Evolutionary conservation across 1,139 yeast species (phyloP), one percentile per base, ranked within the genome.

Genomic region (Geotrichum candidum): DNA sequence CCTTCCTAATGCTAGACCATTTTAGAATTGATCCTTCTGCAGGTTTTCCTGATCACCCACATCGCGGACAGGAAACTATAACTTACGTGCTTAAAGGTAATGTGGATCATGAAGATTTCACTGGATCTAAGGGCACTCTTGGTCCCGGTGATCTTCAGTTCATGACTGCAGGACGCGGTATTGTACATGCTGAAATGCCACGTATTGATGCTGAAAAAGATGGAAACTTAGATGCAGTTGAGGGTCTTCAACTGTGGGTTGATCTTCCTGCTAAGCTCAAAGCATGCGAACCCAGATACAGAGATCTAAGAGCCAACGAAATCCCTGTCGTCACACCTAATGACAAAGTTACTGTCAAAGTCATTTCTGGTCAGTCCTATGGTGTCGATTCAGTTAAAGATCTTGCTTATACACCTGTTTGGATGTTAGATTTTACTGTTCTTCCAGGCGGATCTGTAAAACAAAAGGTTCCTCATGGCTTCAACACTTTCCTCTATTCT

Each of bases 31-130:
- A 77, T 4, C 82, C 83, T n/a, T 82, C 80, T 25, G 89, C 90
- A 18, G 95, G 95, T 0, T 90, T 90, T 77, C 96, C 96, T 5
- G 94, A 89, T 68, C 97, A 91, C 73, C 97, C 97, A 33, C 97
- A 91, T 74, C 82, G 90, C 64, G 96, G 96, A 31, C 95, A 89
- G 74, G 96, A 90, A 74, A 91, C 97, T 33, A 84, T 91, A 64
- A 87, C 96, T 2, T 84, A 86, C 68, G 77, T 90, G 61, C 75
- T 86, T 64, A 80, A 83, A 61, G 97, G 97, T 56, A 86, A 84
- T 63, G 78, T 91, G 74, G 94, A 95, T 35, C 97, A 91, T 73
- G 96, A 90, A 73, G 97, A 91, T 74, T 90, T 90, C 77, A 89
- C 96, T 2, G 97, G 97, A 0, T 79, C 87, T 45, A 81, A 83